Evolutionary conservation across 2,329 filamentous ascomycete species (phyloP), one percentile per base, ranked within the genome.

Genomic region (Aspergillus floridensis): DNA sequence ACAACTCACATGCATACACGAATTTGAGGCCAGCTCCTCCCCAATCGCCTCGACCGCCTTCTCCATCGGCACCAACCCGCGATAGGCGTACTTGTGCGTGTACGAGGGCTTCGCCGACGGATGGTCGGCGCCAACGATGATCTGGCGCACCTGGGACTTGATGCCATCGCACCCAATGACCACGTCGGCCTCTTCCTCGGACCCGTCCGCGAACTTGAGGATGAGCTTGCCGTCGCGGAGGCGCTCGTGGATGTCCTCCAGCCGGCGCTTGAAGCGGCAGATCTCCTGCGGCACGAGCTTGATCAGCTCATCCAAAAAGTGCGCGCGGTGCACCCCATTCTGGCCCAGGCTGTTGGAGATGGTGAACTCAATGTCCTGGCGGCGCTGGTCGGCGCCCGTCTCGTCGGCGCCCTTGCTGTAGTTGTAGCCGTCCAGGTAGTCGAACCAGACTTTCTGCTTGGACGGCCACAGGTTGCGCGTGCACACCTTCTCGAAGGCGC

Each of bases 101-200:
- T 81, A 85, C 2, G 75, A 70, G 0, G 83, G 79, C 16, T 75
- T 67, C 1, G 78, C 74, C 4, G 78, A 76, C 0, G 77, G 77
- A 61, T 77, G 66, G 0, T 76, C 66, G 1, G 70, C 69, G 0
- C 78, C 78, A 0, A 84, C 70, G 2, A 84, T 69, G 5, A 79
- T 61, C 38, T 75, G 62, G 26, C 83, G 73, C 4, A 81, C 77
- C 32, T 75, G 73, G 5, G 80, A 82, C 67, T 80, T 80, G 63
- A 82, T 78, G 2, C 81, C 81, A 63, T 83, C 81, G 56, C 77
- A 79, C 3, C 80, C 79, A 53, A 82, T 73, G 0, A 81, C 75
- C 53, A 75, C 71, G 62, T 77, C 76, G 14, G 79, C 75, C 49
- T 77, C 70, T 2, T 74, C 76, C 1, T 69, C 70, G 6, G 70